These are phyloP conservation scores for Aspergillus tubingensis DNA, from an alignment of 2,329 filamentous ascomycete species.

Conservation along the genomic window DNA sequence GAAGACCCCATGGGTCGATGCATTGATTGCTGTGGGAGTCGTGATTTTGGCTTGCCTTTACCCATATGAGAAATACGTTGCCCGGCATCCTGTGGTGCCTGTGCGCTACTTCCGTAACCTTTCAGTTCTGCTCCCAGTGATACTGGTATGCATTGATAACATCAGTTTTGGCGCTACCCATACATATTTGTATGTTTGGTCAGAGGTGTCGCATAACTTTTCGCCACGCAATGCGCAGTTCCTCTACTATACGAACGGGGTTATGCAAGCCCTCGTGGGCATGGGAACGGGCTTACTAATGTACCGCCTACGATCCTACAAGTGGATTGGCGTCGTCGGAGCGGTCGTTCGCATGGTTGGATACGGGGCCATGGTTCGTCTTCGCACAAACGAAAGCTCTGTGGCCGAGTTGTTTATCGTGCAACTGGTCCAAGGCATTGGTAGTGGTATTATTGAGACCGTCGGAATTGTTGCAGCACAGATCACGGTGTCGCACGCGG, in stretches of 20 bases:
- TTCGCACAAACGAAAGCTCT: conserved; percentile 48
- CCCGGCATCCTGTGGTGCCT: conserved; percentile 50
- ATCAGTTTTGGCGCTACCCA: conserved; percentile 50
- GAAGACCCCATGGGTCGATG: conserved; percentile 50
- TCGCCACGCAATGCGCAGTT: conserved; percentile 47
- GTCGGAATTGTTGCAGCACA: conserved; percentile 49
- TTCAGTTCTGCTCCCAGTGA: conserved; percentile 46
- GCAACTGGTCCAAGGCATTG: conserved; percentile 52
- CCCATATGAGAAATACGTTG: conserved; percentile 51
- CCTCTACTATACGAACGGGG: conserved; percentile 42
- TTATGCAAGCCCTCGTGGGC: conserved; percentile 48
- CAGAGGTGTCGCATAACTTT: conserved; percentile 46
- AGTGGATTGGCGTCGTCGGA: conserved; percentile 49
- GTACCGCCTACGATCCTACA: conserved; percentile 48
- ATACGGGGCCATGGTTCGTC: conserved; percentile 54
- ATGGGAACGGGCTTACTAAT: conserved; percentile 47
- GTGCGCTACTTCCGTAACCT: conserved; percentile 48
- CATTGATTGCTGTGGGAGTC: conserved; percentile 48
- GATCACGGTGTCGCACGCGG: conserved; percentile 48
- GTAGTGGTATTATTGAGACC: conserved; percentile 50
- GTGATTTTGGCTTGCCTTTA: conserved; percentile 47
- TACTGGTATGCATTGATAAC: conserved; percentile 46
- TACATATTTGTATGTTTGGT: conserved; percentile 54
- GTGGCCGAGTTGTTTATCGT: conserved; percentile 51
- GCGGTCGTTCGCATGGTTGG: conserved; percentile 49